Percentiles rank a stretch among this genome's conserved stretches.
Evolutionary conservation across 805 yeast genomes (phyloP).

Genomic region (Lachancea cidri): DNA sequence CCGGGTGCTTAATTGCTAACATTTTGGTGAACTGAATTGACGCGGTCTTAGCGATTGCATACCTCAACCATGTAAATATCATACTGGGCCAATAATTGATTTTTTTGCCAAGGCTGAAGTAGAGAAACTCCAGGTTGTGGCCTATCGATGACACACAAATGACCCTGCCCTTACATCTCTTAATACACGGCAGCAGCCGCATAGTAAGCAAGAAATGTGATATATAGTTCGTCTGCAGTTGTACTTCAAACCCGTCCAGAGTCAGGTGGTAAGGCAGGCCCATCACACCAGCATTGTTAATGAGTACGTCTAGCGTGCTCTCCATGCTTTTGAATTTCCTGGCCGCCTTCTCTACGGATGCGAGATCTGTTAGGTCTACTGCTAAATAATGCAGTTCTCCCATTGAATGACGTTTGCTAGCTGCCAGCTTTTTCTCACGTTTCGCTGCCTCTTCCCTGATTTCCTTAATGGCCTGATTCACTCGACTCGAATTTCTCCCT

Average conservation of each 20-base stretch:
- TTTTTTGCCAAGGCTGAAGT: slow-evolving; percentile 40
- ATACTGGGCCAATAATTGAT: slow-evolving; percentile 61
- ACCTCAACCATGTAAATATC: slow-evolving; percentile 71
- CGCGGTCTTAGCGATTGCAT: slow-evolving; percentile 71
- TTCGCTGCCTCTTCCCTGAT: slow-evolving; percentile 48
- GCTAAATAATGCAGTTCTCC: slow-evolving; percentile 42
- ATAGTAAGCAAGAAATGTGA: slow-evolving; percentile 70
- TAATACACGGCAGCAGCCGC: slow-evolving; percentile 49
- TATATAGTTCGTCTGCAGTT: slow-evolving; percentile 71
- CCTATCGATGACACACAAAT: slow-evolving; percentile 62
- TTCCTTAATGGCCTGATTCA: slow-evolving; percentile 51
- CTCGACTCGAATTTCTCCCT: slow-evolving; percentile 57
- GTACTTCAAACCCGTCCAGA: slow-evolving; percentile 69
- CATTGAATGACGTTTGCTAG: slow-evolving; percentile 7
- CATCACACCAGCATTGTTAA: slow-evolving; percentile 79
- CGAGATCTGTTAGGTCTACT: slow-evolving; percentile 48
- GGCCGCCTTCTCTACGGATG: slow-evolving; percentile 46
- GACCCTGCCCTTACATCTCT: slow-evolving; percentile 41
- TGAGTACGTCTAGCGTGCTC: slow-evolving; percentile 48
- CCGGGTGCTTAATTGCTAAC: slow-evolving; percentile 61
- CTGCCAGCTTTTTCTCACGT: slow-evolving; percentile 18
- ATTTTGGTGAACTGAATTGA: slow-evolving; percentile 69
- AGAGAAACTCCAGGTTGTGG: slow-evolving; percentile 48
- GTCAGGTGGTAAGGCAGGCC: slow-evolving; percentile 66
- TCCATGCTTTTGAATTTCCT: slow-evolving; percentile 43